These are phyloP conservation scores for Gaeumannomyces tritici DNA, from an alignment of 2,329 filamentous ascomycete species.

Conservation along the genomic window DNA sequence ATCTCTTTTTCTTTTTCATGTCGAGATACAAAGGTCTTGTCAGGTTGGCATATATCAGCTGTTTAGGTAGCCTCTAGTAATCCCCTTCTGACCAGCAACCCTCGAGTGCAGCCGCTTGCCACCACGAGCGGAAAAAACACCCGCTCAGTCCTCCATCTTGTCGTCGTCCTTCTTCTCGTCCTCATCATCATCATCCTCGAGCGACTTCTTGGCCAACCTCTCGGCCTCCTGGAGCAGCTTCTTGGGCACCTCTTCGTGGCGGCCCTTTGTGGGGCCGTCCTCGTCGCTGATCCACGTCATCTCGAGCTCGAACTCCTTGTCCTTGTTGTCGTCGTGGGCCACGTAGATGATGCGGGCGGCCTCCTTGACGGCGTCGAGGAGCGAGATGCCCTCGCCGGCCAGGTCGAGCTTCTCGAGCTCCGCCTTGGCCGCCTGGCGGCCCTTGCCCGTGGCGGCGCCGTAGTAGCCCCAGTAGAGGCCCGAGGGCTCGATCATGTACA, in stretches of 20 bases:
- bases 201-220: constrained; percentile 78
- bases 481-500: constrained; percentile 99
- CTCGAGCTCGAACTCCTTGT: constrained; percentile 98
- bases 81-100: background rate
- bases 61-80: background rate
- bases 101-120: too few species aligned
- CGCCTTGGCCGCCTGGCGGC: constrained; percentile 90
- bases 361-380: constrained; percentile 88
- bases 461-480: constrained; percentile 99
- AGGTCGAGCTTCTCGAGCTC: constrained; percentile 98
- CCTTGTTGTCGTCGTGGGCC: constrained; percentile 97
- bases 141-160: constrained; percentile 75
- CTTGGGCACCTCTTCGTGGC: constrained; percentile 88
- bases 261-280: constrained; percentile 82
- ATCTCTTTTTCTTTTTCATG: background rate
- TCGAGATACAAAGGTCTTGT: background rate
- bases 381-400: constrained; percentile 60
- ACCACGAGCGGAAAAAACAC: too few species aligned
- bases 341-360: constrained; percentile 95
- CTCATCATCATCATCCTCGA: constrained; percentile 82
- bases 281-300: constrained; percentile 94
- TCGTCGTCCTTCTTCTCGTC: constrained; percentile 48
- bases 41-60: background rate
- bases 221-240: constrained; percentile 86
- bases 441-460: constrained; percentile 93